Percentiles rank a stretch among this genome's conserved stretches.
phyloP scores from a whole-genome alignment of 306 rosid genomes.

The Gleditsia sinensis region DNA sequence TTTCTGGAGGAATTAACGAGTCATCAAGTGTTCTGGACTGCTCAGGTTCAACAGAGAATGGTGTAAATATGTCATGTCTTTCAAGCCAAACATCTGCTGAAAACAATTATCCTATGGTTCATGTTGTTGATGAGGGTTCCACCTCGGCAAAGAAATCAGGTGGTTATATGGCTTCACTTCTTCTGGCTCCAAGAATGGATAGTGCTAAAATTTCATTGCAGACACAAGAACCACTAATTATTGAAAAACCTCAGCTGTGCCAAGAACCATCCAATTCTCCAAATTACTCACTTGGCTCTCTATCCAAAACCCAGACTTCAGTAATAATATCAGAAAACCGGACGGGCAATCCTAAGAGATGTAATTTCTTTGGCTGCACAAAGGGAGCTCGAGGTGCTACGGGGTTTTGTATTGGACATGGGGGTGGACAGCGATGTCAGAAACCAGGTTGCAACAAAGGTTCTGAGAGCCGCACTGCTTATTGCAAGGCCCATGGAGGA shows the following conservation, averaged over 20 bases:
- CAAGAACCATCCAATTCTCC: constrained; percentile 39
- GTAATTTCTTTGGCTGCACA: constrained; percentile 57
- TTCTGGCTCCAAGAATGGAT: constrained; percentile 61
- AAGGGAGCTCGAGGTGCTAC: constrained; percentile 78
- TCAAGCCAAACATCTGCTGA: constrained; percentile 43
- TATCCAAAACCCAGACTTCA: constrained; percentile 45
- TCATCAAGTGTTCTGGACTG: not conserved
- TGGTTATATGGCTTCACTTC: constrained; percentile 73
- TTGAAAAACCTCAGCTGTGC: constrained; percentile 34
- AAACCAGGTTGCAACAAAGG: not conserved
- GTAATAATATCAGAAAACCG: constrained; percentile 46
- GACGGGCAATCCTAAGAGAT: constrained; percentile 49
- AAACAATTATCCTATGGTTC: constrained; percentile 43
- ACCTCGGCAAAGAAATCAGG: constrained; percentile 75
- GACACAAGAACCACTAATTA: constrained; percentile 36
- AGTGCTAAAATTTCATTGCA: constrained; percentile 34
- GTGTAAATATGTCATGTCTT: constrained; percentile 31
- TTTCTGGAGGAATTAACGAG: not conserved
- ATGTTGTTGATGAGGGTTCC: constrained; percentile 72
- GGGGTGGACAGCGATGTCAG: constrained; percentile 5
- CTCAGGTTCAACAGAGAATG: constrained; percentile 3
- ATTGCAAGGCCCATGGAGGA: constrained; percentile 6
- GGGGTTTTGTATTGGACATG: not conserved
- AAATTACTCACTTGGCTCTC: constrained; percentile 45
- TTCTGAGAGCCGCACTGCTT: not conserved